These are phyloP conservation scores for Dorcoceras hygrometricum DNA, from an alignment of 257 asterid species.

Conservation along the genomic window DNA sequence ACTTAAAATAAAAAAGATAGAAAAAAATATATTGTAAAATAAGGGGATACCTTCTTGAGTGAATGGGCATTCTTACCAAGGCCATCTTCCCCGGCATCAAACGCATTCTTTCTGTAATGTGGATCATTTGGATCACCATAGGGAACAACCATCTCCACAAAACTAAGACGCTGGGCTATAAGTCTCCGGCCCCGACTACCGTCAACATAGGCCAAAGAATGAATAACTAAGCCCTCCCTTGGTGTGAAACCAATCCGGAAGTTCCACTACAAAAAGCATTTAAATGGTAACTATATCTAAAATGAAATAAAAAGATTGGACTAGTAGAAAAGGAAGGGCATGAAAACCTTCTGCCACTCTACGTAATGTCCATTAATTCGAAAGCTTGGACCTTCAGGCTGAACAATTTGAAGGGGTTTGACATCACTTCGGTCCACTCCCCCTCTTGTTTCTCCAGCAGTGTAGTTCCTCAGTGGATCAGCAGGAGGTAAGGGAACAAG, in stretches of 20 bases:
- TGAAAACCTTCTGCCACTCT: conserved; percentile 92
- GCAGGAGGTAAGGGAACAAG: conserved; percentile 59
- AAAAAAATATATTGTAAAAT: conserved; percentile 3
- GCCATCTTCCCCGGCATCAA: conserved; percentile 99
- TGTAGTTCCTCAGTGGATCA: conserved; percentile 86
- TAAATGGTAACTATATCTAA: conserved; percentile 25
- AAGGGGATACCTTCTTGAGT: conserved; percentile 69
- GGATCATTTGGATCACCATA: conserved; percentile 88
- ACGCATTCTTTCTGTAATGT: conserved; percentile 94
- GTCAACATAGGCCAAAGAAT: conserved; percentile 95
- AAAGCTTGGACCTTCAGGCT: conserved; percentile 98
- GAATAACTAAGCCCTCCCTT: conserved; percentile 93
- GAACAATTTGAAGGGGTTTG: conserved; percentile 81
- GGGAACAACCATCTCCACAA: conserved; percentile 44
- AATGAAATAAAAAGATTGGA: conserved; percentile 7
- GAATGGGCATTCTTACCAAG: conserved; percentile 96
- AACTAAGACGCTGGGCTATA: conserved; percentile 79
- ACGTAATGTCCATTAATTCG: conserved; percentile 75
- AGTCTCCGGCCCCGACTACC: conserved; percentile 97
- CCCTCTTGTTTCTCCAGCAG: conserved; percentile 92
- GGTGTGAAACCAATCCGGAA: conserved; percentile 96
- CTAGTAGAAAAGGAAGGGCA: conserved; percentile 20
- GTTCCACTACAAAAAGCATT: conserved; percentile 73
- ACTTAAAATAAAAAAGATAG: conserved; percentile 12
- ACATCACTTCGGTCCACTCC: conserved; percentile 96